These are phyloP conservation scores for Nyssa sinensis DNA, from an alignment of 148 eudicot species.

Conservation along the genomic window DNA sequence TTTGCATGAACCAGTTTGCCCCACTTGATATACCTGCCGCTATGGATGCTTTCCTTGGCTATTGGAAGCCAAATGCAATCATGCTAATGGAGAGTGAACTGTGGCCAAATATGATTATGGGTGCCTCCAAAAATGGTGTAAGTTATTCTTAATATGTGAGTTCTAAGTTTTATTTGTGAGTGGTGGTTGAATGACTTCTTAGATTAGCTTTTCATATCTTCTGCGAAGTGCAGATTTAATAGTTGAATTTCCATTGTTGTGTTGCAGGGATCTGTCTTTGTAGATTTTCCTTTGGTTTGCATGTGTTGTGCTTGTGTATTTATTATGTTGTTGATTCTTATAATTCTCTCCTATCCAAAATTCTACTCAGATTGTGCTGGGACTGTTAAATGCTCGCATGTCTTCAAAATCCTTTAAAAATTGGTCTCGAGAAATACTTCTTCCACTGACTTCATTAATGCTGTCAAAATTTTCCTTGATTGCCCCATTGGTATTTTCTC, in stretches of 20 bases:
- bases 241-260: too few relatives aligned
- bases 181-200: background rate
- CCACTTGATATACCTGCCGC: slow-evolving; percentile 79
- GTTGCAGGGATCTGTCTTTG: too few relatives aligned
- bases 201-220: background rate
- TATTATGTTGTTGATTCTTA: background rate
- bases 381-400: slow-evolving; percentile 89
- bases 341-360: background rate
- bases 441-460: slow-evolving; percentile 65
- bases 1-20: slow-evolving; percentile 65
- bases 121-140: slow-evolving; percentile 76
- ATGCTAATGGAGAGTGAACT: slow-evolving; percentile 89
- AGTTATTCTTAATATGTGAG: slow-evolving; percentile 33
- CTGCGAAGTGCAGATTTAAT: background rate
- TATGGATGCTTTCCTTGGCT: slow-evolving; percentile 74
- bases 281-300: background rate
- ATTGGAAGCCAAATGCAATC: slow-evolving; percentile 86
- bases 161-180: too few relatives aligned
- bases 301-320: background rate
- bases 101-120: slow-evolving; percentile 94
- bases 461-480: slow-evolving; percentile 88
- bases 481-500: slow-evolving; percentile 74
- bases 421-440: slow-evolving; percentile 63
- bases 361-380: slow-evolving; percentile 55
- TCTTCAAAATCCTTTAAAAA: slow-evolving; percentile 61